These are phyloP conservation scores for Heliamphora exappendiculata DNA, from an alignment of 148 eudicot genomes.

Conservation along the genomic window DNA sequence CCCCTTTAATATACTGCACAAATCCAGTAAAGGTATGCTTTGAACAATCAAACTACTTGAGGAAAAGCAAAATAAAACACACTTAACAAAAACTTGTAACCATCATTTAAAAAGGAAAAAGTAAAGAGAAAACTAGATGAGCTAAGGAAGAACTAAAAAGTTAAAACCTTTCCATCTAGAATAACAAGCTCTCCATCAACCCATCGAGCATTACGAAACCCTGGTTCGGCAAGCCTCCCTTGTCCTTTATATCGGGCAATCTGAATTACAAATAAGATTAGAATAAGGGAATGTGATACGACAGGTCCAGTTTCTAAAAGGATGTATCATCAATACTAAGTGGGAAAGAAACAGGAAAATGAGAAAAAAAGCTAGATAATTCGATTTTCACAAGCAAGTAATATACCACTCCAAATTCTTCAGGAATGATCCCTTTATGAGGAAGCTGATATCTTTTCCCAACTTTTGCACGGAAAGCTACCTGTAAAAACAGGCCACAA, in stretches of 20 bases:
- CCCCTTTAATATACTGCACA: conserved; percentile 74
- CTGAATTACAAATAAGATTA: conserved; percentile 29
- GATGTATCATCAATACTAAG: not conserved
- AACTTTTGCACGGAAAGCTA: conserved; percentile 95
- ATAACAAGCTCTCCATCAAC: conserved; percentile 98
- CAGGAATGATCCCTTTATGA: conserved; percentile 91
- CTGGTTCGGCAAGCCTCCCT: conserved; percentile 93
- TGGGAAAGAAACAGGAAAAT: not conserved
- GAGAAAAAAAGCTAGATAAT: not conserved
- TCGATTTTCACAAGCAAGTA: not conserved
- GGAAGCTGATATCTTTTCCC: conserved; percentile 92
- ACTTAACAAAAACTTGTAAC: not conserved
- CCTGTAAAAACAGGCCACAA: conserved; percentile 33
- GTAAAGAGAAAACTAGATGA: not conserved
- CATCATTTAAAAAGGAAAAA: not conserved
- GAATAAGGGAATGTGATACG: not conserved
- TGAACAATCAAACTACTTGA: not conserved
- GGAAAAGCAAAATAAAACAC: not conserved
- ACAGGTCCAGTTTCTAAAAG: not conserved
- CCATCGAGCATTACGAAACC: conserved; percentile 82
- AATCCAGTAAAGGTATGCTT: conserved; percentile 16
- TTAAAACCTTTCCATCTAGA: conserved; percentile 83
- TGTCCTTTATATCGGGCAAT: conserved; percentile 95
- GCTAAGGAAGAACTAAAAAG: conserved; percentile 5
- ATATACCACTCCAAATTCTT: conserved; percentile 96